Base-by-base conservation (phyloP, 1,139 yeast genomes). In the Yamadazyma friedrichii region DNA sequence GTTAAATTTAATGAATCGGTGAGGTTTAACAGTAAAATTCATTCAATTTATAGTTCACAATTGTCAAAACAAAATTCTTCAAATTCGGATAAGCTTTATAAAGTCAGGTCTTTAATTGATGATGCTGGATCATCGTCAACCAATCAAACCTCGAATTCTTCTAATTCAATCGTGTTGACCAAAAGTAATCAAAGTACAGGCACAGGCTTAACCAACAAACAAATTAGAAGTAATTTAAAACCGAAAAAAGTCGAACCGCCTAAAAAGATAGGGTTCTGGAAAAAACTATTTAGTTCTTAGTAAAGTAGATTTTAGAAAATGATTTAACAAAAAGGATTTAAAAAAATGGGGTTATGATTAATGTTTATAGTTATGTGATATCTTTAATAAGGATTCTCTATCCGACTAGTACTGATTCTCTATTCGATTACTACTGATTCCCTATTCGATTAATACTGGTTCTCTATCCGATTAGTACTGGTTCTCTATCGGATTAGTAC, bases 61-160 rank as follows among this genome's bases (percentile, higher is more conserved):
- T 36, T 49, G n/a, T 38, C 42, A 20, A 42, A 40, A 12, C 42
- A 37, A 24, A 48, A 39, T 27, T 44, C 50, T 10, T 31, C 13
- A 12, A 45, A 42, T 15, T 38, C 42, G n/a, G 53, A 51, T 31
- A 27, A 53, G 10, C 60, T 67, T 35, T 70, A 70, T 56, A 67
- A 68, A 48, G 76, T 71, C n/a, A 65, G 63, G 41, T 67, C 74
- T 26, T 50, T 70, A 47, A 57, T 66, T 36, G 54, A 49, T 33
- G 43, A 43, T 33, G 38, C 34, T 4, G 13, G 31, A n/a, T 31
- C 39, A 4, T 12, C 31, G 3, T 25, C 35, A 12, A 17, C 33
- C 11, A 36, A n/a, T 13, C 31, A 24, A 15, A 15, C 35, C 9
- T 16, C 35, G 9, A 20, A 10, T 24, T 24, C 28, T 27, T 27